Percentiles rank a stretch among this genome's conserved stretches.
phyloP scores from a whole-genome alignment of 2,329 filamentous ascomycete species.

The Metarhizium humberi region DNA sequence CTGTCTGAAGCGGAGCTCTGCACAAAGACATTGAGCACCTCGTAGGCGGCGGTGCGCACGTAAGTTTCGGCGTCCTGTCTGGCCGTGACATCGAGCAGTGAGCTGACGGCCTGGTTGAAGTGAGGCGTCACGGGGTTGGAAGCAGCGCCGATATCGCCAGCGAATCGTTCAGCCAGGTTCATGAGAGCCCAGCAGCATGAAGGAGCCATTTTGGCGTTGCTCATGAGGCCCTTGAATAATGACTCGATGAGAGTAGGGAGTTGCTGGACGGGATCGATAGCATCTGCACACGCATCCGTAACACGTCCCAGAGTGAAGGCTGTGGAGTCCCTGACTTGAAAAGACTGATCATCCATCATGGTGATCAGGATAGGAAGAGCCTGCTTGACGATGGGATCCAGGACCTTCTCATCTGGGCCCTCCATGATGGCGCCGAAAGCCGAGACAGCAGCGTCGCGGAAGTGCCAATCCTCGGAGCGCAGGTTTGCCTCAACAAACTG shows the following conservation, averaged over 20 bases:
- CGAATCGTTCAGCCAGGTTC: slow-evolving; percentile 94
- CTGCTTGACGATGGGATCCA: slow-evolving; percentile 93
- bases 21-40: slow-evolving; percentile 92
- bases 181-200: slow-evolving; percentile 99
- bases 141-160: slow-evolving; percentile 67
- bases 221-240: slow-evolving; percentile 81
- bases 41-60: slow-evolving; percentile 90
- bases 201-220: slow-evolving; percentile 91
- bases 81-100: slow-evolving; percentile 77
- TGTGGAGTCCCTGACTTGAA: slow-evolving; percentile 92
- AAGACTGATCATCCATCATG: slow-evolving; percentile 81
- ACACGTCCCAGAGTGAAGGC: slow-evolving; percentile 94
- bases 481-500: slow-evolving; percentile 88
- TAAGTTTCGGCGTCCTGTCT: slow-evolving; percentile 75
- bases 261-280: slow-evolving; percentile 77
- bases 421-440: slow-evolving; percentile 99
- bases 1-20: slow-evolving; percentile 84
- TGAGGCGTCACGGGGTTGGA: slow-evolving; percentile 81
- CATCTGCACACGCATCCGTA: slow-evolving; percentile 84
- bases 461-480: slow-evolving; percentile 86
- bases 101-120: slow-evolving; percentile 85
- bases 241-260: slow-evolving; percentile 78
- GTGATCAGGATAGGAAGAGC: slow-evolving; percentile 83
- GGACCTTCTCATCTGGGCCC: slow-evolving; percentile 82
- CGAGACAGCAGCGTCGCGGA: slow-evolving; percentile 89